Evolutionary conservation across 225 moss, liverwort and hornwort species (phyloP).

Genomic region (Physcomitrium patens): DNA sequence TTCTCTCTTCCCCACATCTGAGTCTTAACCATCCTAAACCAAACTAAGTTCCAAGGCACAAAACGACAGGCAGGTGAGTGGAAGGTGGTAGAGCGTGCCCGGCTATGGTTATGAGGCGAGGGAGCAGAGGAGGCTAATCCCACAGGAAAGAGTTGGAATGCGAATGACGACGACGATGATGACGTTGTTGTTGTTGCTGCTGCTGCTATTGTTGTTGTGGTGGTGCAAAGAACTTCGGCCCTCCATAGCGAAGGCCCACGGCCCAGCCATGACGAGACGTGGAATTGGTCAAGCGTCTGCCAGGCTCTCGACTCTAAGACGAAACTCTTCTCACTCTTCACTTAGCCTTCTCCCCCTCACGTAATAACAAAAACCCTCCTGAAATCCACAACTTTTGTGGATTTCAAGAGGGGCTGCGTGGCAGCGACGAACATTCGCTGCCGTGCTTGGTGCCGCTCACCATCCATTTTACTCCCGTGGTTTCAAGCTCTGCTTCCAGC

Average conservation of each 20-base stretch:
- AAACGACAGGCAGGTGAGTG: neutral
- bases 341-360: neutral
- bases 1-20: slow-evolving; percentile 32
- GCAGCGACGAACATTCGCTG: no score
- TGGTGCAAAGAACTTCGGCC: neutral
- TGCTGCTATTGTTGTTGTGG: neutral
- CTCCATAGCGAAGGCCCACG: neutral
- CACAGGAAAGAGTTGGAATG: no score
- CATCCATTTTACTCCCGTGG: no score
- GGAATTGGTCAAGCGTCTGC: slow-evolving; percentile 16
- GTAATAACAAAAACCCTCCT: no score
- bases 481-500: no score
- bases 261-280: neutral
- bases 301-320: no score
- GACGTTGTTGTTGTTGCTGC: no score
- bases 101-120: neutral
- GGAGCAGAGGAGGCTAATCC: no score
- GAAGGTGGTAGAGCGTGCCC: slow-evolving; percentile 27
- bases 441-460: no score
- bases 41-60: neutral
- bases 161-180: no score
- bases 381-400: no score
- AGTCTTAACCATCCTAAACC: slow-evolving; percentile 41
- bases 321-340: neutral
- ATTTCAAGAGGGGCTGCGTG: no score